Conservation (phyloP, 257 asterid genomes). For the Cruciata laevipes region DNA sequence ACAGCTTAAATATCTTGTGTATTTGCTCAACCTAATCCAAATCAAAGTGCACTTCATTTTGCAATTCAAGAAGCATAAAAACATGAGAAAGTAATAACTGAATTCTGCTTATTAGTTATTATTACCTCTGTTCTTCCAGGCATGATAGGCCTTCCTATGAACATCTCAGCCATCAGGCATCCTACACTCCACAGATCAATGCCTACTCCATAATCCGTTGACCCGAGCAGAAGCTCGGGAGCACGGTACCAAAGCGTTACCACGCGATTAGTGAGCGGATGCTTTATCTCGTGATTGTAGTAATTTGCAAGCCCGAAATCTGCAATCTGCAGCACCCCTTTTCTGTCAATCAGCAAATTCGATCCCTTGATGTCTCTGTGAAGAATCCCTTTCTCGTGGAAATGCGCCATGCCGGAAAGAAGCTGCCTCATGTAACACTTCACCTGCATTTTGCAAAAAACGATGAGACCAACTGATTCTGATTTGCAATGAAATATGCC, state of each 20-base stretch:
- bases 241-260: slow-evolving; percentile 92
- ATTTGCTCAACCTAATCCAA: slow-evolving; percentile 65
- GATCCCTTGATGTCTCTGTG: slow-evolving; percentile 88
- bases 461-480: background rate
- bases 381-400: slow-evolving; percentile 69
- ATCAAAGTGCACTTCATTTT: background rate
- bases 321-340: slow-evolving; percentile 67
- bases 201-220: slow-evolving; percentile 68
- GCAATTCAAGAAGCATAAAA: background rate
- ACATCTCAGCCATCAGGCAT: slow-evolving; percentile 89
- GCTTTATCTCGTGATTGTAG: slow-evolving; percentile 36
- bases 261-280: slow-evolving; percentile 64
- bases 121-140: slow-evolving; percentile 83
- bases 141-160: slow-evolving; percentile 62
- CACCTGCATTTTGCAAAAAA: slow-evolving; percentile 32
- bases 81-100: background rate
- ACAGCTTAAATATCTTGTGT: slow-evolving; percentile 65
- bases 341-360: slow-evolving; percentile 54
- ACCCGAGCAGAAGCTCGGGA: slow-evolving; percentile 71
- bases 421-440: slow-evolving; percentile 71
- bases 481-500: no score
- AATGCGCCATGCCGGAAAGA: slow-evolving; percentile 70
- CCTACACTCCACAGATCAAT: slow-evolving; percentile 91
- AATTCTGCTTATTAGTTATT: background rate
- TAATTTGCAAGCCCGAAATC: slow-evolving; percentile 76